Base-by-base conservation (phyloP, 2,329 filamentous ascomycete species). In the Alternaria metachromatica region DNA sequence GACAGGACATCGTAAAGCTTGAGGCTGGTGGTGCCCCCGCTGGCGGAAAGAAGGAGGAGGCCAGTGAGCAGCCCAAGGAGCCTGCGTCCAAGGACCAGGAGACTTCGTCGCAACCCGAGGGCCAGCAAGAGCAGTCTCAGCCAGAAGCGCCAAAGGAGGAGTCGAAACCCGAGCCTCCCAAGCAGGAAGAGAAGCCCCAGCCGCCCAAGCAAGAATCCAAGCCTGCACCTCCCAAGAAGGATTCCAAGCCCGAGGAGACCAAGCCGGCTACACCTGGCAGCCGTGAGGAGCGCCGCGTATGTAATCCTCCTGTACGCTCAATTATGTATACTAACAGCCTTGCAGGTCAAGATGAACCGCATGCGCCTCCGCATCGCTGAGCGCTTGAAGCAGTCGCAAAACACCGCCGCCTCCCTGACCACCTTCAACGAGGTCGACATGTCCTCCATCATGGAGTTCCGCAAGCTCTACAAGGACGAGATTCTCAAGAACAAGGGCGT, bases 351-450 rank as follows among this genome's bases (percentile, higher is more conserved):
- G 87, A 99, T 99, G 96, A 98, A 98, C 86, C 93, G 96, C 70
- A 99, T 99, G 96, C 94, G 96, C 70, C 89, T 98, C 65, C 91
- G 96, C 66, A 99, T 98, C 73, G 93, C 96, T 55, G 96, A 99
- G 85, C 94, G 96, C 73, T 88, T 99, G 70, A 99, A 99, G 89
- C 96, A 99, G 81, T 98, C 96, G 20, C 96, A 99, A 81, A 99
- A 99, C 84, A 98, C 96, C 2, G 95, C 96, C 55, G 96, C 96
- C 48, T 97, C 96, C 5, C 87, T 99, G 57, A 98, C 96, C 51
- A 99, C 96, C 25, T 99, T 99, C 87, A 97, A 99, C 82, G 95
- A 98, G 83, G 96, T 99, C 65, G 96, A 99, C 81, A 99, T 99
- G 96, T 97, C 95, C 30, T 93, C 92, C 21, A 86, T 99, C 54